phyloP scores from a whole-genome alignment of 352 stramenopile genomes.

The Pythium biforme region DNA sequence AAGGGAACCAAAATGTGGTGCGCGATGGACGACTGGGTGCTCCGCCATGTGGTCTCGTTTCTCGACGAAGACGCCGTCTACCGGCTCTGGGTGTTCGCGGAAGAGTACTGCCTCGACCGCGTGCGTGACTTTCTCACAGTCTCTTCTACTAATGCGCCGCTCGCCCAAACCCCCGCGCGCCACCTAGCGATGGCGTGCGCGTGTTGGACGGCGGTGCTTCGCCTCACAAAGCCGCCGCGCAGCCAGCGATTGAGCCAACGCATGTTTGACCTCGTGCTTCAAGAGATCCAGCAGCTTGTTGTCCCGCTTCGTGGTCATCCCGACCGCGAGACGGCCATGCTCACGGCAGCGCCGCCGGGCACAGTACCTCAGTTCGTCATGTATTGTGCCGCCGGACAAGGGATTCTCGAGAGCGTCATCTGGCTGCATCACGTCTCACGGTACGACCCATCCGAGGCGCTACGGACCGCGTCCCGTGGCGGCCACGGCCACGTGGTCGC shows the following conservation, averaged over 20 bases:
- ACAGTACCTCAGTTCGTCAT: not conserved
- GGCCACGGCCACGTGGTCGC: not conserved
- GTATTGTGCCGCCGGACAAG: not conserved
- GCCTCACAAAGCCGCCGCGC: not conserved
- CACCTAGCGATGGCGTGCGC: not conserved
- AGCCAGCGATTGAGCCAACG: not conserved
- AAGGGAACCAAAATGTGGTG: not conserved
- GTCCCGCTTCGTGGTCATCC: not conserved
- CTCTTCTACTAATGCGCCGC: not conserved
- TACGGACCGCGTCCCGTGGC: not conserved
- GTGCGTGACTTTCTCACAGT: not conserved
- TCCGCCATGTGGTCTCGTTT: not conserved
- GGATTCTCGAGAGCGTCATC: constrained; percentile 4
- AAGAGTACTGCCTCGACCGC: not conserved
- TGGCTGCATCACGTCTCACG: not conserved
- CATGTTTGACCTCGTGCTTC: not conserved
- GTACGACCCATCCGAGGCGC: constrained; percentile 8
- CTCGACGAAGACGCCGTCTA: constrained; percentile 6
- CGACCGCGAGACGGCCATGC: constrained; percentile 2
- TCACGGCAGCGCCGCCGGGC: not conserved
- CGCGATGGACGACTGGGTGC: not conserved
- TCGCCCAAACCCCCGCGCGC: not conserved
- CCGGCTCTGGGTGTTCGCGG: constrained; percentile 2
- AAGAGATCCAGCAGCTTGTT: not conserved
- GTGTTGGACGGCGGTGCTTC: constrained; percentile 4